These are phyloP conservation scores for Dactylellina parvicollis DNA, from an alignment of 2,329 filamentous ascomycete species.

Conservation along the genomic window DNA sequence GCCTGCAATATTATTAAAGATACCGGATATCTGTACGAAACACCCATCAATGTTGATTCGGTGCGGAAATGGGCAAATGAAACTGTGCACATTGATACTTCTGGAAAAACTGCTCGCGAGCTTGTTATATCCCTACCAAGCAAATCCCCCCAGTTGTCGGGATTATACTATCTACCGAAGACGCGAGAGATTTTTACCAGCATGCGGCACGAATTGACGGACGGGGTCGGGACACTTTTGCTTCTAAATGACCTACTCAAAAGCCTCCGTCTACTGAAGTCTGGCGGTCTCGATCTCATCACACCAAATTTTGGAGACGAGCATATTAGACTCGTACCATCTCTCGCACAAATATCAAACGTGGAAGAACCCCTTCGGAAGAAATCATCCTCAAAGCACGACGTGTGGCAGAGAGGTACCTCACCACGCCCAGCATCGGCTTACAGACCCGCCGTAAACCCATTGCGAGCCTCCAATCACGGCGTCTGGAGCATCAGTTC, in stretches of 20 bases:
- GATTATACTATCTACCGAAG: constrained; percentile 5
- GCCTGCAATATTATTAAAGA: constrained; percentile 9
- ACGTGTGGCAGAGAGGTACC: not conserved
- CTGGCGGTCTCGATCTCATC: not conserved
- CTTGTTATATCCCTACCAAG: not conserved
- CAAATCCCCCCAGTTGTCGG: not conserved
- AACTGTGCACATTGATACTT: not conserved
- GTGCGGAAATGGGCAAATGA: constrained; percentile 12
- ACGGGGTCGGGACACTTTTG: constrained; percentile 15
- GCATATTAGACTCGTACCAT: not conserved
- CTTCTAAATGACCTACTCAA: constrained; percentile 21
- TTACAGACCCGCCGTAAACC: not conserved
- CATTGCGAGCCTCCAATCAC: not conserved
- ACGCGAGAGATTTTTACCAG: constrained; percentile 7
- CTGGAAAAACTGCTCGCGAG: constrained; percentile 16
- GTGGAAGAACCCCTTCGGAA: not conserved
- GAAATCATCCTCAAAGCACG: not conserved
- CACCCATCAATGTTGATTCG: not conserved
- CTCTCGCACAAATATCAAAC: not conserved
- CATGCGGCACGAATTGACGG: constrained; percentile 2
- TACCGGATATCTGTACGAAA: constrained; percentile 2
- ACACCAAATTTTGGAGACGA: not conserved
- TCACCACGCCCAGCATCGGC: not conserved
- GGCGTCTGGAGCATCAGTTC: constrained; percentile 11
- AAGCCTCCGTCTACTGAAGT: not conserved